Conservation (phyloP, 2,329 filamentous ascomycete genomes). For the Pseudopyrenochaeta lycopersici region DNA sequence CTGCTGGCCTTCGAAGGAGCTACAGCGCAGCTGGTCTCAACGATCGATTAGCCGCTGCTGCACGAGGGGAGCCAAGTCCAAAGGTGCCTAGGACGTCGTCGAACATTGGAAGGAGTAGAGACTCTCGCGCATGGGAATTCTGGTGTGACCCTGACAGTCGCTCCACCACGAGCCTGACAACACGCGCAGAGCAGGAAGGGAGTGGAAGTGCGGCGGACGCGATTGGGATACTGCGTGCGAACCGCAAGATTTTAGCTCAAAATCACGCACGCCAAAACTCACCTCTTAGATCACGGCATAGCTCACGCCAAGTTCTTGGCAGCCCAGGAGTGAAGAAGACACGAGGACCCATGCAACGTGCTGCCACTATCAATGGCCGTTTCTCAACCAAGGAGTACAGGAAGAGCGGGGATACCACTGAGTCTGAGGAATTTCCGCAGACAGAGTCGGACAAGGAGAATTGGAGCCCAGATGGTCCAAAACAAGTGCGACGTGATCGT, state of each 20-base stretch:
- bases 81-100: conserved; percentile 59
- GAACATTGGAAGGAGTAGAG: conserved; percentile 77
- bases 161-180: conserved; percentile 73
- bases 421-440: conserved; percentile 61
- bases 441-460: conserved; percentile 96
- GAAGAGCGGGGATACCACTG: conserved; percentile 37
- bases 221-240: conserved; percentile 81
- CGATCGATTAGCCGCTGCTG: conserved; percentile 42
- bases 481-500: conserved; percentile 39
- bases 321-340: conserved; percentile 49
- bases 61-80: conserved; percentile 39
- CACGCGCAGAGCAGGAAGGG: conserved; percentile 81
- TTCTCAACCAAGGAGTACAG: conserved; percentile 40
- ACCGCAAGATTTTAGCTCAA: conserved; percentile 59
- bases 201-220: conserved; percentile 82
- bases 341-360: conserved; percentile 44
- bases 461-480: conserved; percentile 65
- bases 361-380: conserved; percentile 45
- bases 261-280: conserved; percentile 74
- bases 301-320: conserved; percentile 38
- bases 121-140: conserved; percentile 90
- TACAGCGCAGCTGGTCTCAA: conserved; percentile 68
- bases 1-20: conserved; percentile 72
- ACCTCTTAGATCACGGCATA: conserved; percentile 41
- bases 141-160: conserved; percentile 83